Evolutionary conservation across 805 yeast species (phyloP), one percentile per base, ranked within the genome.

Genomic region (Danielia reshetovae): DNA sequence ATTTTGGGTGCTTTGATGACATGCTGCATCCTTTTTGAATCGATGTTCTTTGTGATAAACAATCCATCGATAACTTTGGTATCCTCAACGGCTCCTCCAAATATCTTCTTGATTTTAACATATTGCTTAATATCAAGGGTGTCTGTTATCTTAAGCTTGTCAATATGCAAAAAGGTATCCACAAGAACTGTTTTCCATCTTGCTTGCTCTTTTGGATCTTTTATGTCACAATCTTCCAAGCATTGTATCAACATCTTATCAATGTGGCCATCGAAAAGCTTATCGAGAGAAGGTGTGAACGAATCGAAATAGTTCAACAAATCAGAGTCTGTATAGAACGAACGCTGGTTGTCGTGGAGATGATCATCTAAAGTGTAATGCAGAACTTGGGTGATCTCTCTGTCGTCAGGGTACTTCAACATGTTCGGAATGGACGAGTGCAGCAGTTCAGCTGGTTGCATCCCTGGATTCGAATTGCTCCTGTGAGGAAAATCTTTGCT

Each of bases 71-170:
- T 56, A 19, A 75, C 72, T 18, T 62, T 62, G 0, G 90, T 77
- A 27, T 83, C 79, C 4, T 65, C 61, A 1, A 81, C 74, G 1
- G 55, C 39, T 0, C 94, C 93, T 1, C 98, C 97, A 0, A 81
- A 70, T 7, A 90, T 76, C 39, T 87, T 72, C 53, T 93, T 94
- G 29, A 93, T 70, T 52, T 94, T 93, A 27, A 93, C 77, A 57
- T 85, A 90, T 46, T 83, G 89, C n/a, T 90, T 72, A 31, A 89
- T 79, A 54, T 93, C 97, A 40, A 88, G 70, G 3, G 81, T 80
- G 42, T 83, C 90, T 4, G 86, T 83, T 18, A 75, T 70, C 32
- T 78, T 80, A 4, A 89, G 68, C 12, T 62, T 60, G 25, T 81
- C 77, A 2, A 85, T 73, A 24, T 71, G 66, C 18, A 70, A 61